Evolutionary conservation across 306 rosid species (phyloP), one percentile per base, ranked within the genome.

Genomic region (Glycine soja): DNA sequence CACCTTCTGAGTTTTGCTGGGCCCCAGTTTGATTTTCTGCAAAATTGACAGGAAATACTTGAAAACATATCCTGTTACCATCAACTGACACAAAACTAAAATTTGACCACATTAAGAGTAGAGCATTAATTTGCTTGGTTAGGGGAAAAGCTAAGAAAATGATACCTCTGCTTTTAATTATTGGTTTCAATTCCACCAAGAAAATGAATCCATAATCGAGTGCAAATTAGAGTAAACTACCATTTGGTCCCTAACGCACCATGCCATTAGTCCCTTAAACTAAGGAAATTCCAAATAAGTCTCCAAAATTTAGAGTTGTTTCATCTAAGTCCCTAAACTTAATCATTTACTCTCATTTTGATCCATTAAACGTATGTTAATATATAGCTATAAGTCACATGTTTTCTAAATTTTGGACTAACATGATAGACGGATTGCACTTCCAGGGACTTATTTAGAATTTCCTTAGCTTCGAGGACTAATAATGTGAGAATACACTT

Each of bases 21-120:
- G 80, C 12, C 57, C 78, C 54, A 2, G 42, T 64, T 70, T 84
- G 77, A 59, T 75, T 80, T 68, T 74, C 90, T 78, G 84, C 54
- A 53, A 74, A 63, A 51, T 84, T 64, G 58, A 67, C 68, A 61
- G 76, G 38, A 64, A 48, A 76, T 16, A 42, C 30, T 58, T 38
- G 24, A 78, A 76, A 80, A 11, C 72, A 65, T 40, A n/a, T 40
- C 12, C 19, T 38, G 70, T 64, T 57, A 30, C 69, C 11, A 66
- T 77, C n/a, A 18, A 67, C 38, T 79, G 58, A 63, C 50, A 53
- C 6, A 10, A 82, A 48, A 54, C 54, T 46, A 58, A 75, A 82
- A 76, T 52, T 16, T 7, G 59, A 81, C 15, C 51, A 65, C 52
- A 8, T 32, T 66, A 73, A 74, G 36, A 34, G 67, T 24, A 24